Percentiles rank a stretch among this genome's conserved stretches.
Evolutionary conservation across 306 rosid genomes (phyloP).

Genomic region (Cicer arietinum): DNA sequence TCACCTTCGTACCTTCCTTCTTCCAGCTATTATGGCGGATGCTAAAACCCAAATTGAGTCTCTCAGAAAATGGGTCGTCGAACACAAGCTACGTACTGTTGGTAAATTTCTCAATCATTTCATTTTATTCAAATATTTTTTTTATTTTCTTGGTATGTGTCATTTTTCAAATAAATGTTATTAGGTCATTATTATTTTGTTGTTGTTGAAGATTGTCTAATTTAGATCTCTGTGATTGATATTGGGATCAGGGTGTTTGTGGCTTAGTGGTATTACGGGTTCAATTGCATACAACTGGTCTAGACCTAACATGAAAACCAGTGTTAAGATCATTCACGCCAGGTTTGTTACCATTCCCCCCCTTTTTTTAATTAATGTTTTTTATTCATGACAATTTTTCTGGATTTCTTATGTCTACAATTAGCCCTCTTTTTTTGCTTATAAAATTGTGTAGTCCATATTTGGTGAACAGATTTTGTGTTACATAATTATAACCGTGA

Average conservation of each 20-base stretch:
- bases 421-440: not conserved
- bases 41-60: conserved; percentile 68
- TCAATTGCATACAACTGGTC: conserved; percentile 98
- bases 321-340: conserved; percentile 93
- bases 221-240: not conserved
- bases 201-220: not conserved
- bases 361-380: not conserved
- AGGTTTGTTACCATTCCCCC: conserved; percentile 52
- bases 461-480: not conserved
- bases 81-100: conserved; percentile 92
- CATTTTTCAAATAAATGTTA: not conserved
- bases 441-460: not conserved
- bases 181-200: not conserved
- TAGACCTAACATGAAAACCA: conserved; percentile 90
- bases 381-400: not conserved
- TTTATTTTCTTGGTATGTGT: not conserved
- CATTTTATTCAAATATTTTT: not conserved
- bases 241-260: conserved; percentile 64
- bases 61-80: conserved; percentile 75
- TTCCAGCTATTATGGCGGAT: conserved; percentile 62
- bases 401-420: not conserved
- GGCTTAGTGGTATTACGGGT: conserved; percentile 90
- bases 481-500: no score
- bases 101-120: conserved; percentile 53
- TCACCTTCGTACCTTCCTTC: not conserved